These are phyloP conservation scores for Geotrichum siamense DNA, from an alignment of 1,139 yeast genomes.

Conservation along the genomic window DNA sequence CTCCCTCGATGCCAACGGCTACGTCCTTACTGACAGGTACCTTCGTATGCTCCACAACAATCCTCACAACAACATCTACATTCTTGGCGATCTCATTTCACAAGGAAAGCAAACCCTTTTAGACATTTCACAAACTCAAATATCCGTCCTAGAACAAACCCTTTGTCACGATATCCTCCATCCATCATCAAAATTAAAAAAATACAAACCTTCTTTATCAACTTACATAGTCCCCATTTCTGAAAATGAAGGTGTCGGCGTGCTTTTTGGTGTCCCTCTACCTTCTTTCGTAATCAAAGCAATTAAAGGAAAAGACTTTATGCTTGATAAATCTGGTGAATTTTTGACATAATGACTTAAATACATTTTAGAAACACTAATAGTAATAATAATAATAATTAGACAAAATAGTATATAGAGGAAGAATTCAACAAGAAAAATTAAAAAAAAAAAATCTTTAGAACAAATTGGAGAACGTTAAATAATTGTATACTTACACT, in stretches of 20 bases:
- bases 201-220: slow-evolving; percentile 7
- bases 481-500: too few relatives aligned
- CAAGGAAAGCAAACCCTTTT: slow-evolving; percentile 11
- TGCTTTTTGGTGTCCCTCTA: slow-evolving; percentile 11
- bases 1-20: slow-evolving; percentile 10
- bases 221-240: slow-evolving; percentile 15
- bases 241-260: slow-evolving; percentile 16
- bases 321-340: slow-evolving; percentile 7
- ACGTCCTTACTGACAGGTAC: slow-evolving; percentile 10
- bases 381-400: too few relatives aligned
- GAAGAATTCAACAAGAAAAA: too few relatives aligned
- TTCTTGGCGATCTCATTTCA: slow-evolving; percentile 14
- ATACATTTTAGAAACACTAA: too few relatives aligned
- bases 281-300: slow-evolving; percentile 13
- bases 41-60: slow-evolving; percentile 13
- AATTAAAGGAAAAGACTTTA: slow-evolving; percentile 10
- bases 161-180: slow-evolving; percentile 9
- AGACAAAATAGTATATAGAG: too few relatives aligned
- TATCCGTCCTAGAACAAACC: slow-evolving; percentile 6
- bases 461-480: too few relatives aligned
- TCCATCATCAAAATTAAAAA: slow-evolving; percentile 1
- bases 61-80: slow-evolving; percentile 15
- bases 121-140: slow-evolving; percentile 9
- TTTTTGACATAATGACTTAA: slow-evolving; percentile 7
- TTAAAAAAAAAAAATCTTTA: too few relatives aligned